phyloP scores from a whole-genome alignment of 2,329 filamentous ascomycete species.

The Cadophora sp. region DNA sequence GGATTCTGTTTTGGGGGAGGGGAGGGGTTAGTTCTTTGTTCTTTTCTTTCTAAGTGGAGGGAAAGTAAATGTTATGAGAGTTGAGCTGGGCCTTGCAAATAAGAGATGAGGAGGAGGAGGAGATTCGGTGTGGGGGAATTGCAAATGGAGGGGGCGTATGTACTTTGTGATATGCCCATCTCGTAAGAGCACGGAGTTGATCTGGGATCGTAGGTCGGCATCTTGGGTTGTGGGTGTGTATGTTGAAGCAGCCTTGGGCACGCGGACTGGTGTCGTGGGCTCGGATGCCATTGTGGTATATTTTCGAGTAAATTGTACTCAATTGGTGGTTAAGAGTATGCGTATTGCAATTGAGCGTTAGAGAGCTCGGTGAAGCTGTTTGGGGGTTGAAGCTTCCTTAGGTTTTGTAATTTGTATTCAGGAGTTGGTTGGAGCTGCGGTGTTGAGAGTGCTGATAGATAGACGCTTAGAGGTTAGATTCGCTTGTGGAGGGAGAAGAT shows the following conservation, averaged over 20 bases:
- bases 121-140: neutral
- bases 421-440: neutral
- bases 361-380: conserved; percentile 5
- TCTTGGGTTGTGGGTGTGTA: conserved; percentile 68
- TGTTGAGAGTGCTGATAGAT: neutral
- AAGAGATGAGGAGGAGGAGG: neutral
- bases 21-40: conserved; percentile 15
- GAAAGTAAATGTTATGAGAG: too few relatives aligned
- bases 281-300: conserved; percentile 28
- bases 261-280: conserved; percentile 61
- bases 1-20: conserved; percentile 56
- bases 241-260: conserved; percentile 60
- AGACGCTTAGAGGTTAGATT: neutral
- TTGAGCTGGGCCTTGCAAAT: too few relatives aligned
- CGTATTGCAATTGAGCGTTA: neutral
- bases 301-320: conserved; percentile 5
- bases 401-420: neutral
- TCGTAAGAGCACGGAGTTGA: conserved; percentile 63
- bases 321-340: neutral
- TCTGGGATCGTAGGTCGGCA: conserved; percentile 66
- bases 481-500: neutral
- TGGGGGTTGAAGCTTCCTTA: neutral
- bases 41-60: too few relatives aligned
- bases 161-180: conserved; percentile 68
- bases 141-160: conserved; percentile 45